phyloP scores from a whole-genome alignment of 2,329 filamentous ascomycete genomes.

The Microdochium paspali region DNA sequence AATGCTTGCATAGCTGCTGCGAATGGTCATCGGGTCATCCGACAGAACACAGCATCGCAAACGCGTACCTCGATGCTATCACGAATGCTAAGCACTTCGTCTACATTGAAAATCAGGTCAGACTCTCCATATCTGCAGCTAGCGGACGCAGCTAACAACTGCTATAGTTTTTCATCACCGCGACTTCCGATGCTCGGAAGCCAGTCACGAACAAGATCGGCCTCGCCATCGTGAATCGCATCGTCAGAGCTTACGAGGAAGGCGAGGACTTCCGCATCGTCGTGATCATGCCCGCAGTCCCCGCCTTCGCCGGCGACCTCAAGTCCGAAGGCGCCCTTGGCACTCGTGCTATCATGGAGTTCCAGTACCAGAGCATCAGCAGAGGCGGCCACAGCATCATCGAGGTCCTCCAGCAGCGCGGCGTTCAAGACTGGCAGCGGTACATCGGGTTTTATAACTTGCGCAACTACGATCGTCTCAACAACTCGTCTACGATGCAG shows the following conservation, averaged over 20 bases:
- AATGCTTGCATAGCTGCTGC: conserved; percentile 25
- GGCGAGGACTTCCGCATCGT: conserved; percentile 64
- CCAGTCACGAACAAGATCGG: conserved; percentile 73
- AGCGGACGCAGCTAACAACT: background rate
- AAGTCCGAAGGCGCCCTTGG: conserved; percentile 63
- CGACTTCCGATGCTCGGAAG: conserved; percentile 58
- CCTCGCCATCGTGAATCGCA: conserved; percentile 67
- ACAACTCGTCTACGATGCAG: conserved; percentile 53
- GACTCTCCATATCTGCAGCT: background rate
- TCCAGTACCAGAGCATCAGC: conserved; percentile 73
- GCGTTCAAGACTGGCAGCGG: conserved; percentile 55
- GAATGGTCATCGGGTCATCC: conserved; percentile 42
- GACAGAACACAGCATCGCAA: conserved; percentile 69
- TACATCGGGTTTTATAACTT: conserved; percentile 84
- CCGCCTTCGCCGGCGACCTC: conserved; percentile 74
- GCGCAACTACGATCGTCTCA: conserved; percentile 76
- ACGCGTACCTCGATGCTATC: conserved; percentile 71
- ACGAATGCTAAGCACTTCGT: conserved; percentile 60
- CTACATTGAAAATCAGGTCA: conserved; percentile 67
- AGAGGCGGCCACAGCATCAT: conserved; percentile 71
- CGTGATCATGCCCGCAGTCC: conserved; percentile 70
- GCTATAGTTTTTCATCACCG: conserved; percentile 73
- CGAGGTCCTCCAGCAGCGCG: conserved; percentile 54
- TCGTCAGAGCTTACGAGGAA: conserved; percentile 58
- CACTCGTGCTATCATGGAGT: conserved; percentile 82